Conservation (phyloP, 2,329 filamentous ascomycete species). For the Xylariaceae sp. region DNA sequence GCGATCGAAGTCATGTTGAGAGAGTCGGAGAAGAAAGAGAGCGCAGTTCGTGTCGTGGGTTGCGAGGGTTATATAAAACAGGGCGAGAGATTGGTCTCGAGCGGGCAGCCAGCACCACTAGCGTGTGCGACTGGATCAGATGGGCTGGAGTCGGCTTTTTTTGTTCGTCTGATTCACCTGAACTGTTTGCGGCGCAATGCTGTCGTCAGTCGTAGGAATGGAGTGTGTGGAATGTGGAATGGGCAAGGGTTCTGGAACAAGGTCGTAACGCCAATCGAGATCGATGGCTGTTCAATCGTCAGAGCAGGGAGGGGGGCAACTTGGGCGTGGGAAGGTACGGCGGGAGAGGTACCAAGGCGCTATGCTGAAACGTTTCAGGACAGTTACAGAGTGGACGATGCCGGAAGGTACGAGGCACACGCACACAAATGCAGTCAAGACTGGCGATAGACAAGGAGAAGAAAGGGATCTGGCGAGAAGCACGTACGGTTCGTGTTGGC, state of each 20-base stretch:
- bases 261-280: slow-evolving; percentile 19
- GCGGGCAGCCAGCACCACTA: background rate
- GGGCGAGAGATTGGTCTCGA: slow-evolving; percentile 1
- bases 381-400: background rate
- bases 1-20: slow-evolving; percentile 42
- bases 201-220: background rate
- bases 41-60: slow-evolving; percentile 6
- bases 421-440: background rate
- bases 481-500: background rate
- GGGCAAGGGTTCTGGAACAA: slow-evolving; percentile 28
- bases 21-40: slow-evolving; percentile 5
- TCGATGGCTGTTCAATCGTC: slow-evolving; percentile 15
- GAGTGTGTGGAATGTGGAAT: background rate
- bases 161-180: slow-evolving; percentile 4
- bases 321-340: too few species aligned
- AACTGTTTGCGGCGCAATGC: slow-evolving; percentile 15
- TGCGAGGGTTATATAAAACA: slow-evolving; percentile 17
- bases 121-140: slow-evolving; percentile 8
- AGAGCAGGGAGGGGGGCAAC: background rate
- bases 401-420: background rate
- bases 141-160: slow-evolving; percentile 5
- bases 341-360: too few species aligned
- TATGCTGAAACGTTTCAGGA: background rate
- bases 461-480: background rate
- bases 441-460: background rate